A percentile compares a stretch with the other conserved stretches of the same genome.
phyloP scores from a whole-genome alignment of 2,329 filamentous ascomycete genomes.

The Nemania sp. region DNA sequence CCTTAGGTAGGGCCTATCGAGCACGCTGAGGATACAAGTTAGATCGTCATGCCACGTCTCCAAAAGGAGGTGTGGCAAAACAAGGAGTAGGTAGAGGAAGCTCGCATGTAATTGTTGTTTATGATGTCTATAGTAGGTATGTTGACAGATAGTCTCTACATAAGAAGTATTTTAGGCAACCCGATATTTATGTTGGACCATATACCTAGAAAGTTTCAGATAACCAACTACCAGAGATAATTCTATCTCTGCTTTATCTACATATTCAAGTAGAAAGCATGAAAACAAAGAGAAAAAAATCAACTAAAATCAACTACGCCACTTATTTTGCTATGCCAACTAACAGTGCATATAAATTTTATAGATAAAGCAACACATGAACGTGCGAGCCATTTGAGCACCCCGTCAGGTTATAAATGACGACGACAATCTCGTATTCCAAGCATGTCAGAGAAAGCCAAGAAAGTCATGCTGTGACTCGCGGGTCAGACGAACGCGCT shows the following conservation, averaged over 20 bases:
- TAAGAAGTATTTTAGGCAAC: not conserved
- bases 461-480: not conserved
- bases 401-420: not conserved
- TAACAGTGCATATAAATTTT: not conserved
- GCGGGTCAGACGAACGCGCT: slow-evolving; percentile 6
- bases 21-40: too few relatives aligned
- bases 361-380: not conserved
- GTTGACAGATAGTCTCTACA: not conserved
- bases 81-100: not conserved
- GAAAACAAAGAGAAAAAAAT: too few relatives aligned
- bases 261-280: too few relatives aligned
- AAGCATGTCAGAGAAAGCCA: slow-evolving; percentile 4
- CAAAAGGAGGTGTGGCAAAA: not conserved
- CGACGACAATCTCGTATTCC: slow-evolving; percentile 35
- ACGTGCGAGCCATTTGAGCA: not conserved
- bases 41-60: not conserved
- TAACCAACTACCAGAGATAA: too few relatives aligned
- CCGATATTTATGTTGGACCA: not conserved
- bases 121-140: not conserved
- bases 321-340: slow-evolving; percentile 12
- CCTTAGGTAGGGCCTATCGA: too few relatives aligned
- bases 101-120: not conserved
- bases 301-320: too few relatives aligned
- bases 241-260: too few relatives aligned
- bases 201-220: not conserved